phyloP scores from a whole-genome alignment of 495 filamentous ascomycete genomes.

The Paragyromitra xinjiangensis region DNA sequence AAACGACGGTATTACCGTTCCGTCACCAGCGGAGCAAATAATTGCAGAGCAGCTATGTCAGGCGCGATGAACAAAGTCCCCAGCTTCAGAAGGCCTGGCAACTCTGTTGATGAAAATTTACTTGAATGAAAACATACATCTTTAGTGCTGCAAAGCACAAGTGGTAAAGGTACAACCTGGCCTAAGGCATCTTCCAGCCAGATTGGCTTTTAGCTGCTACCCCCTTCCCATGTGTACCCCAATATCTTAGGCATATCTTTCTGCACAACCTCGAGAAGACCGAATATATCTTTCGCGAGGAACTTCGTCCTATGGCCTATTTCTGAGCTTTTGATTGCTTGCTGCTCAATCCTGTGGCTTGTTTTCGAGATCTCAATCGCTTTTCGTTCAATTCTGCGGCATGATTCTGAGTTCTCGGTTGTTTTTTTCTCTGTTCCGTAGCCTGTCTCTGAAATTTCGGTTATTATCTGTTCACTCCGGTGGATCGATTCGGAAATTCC shows the following conservation, averaged over 20 bases:
- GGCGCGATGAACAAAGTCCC: neutral
- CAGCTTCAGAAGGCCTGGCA: neutral
- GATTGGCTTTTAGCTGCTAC: neutral
- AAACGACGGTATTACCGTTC: too few species aligned
- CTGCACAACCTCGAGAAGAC: conserved; percentile 32
- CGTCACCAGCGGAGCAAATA: too few species aligned
- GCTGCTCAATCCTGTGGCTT: neutral
- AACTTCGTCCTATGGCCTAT: neutral
- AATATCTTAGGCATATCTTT: conserved; percentile 15
- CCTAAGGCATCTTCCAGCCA: conserved; percentile 10
- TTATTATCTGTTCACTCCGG: too few species aligned
- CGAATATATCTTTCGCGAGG: neutral
- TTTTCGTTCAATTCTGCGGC: neutral
- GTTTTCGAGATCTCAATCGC: neutral
- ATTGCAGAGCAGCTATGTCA: neutral
- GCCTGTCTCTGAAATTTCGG: too few species aligned
- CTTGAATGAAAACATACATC: neutral
- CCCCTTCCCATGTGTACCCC: conserved; percentile 23
- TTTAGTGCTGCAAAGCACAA: conserved; percentile 4
- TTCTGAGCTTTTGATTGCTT: neutral
- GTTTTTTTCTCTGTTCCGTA: neutral
- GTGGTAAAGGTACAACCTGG: neutral
- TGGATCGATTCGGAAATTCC: too few species aligned
- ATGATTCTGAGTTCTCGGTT: neutral
- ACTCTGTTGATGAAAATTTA: neutral